Evolutionary conservation across 352 stramenopile species (phyloP), one percentile per base, ranked within the genome.

Genomic region (Paralagenidium karlingii): DNA sequence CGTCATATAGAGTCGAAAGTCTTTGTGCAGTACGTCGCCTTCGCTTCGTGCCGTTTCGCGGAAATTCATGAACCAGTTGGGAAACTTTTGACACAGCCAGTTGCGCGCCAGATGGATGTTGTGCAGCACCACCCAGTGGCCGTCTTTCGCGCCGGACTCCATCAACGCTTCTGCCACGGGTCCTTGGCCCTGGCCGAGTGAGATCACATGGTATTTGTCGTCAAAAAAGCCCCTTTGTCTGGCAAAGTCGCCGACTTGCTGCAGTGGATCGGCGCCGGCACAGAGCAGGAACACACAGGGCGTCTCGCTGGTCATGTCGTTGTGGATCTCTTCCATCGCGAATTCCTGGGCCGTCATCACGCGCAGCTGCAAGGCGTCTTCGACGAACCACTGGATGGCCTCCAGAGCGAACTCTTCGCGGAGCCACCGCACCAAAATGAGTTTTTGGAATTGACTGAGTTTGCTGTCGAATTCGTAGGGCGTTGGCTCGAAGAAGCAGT

Each of bases 241-340:
- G 3, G 71, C 73, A 45, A 82, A 81, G 0, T 57, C 58, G 10
- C 60, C 53, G 13, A 90, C 34, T 2, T 62, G 38, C 28, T 53
- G 55, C 10, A 63, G 63, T 0, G 77, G 75, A 18, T 88, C 77
- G 2, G 77, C 65, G 0, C 77, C 77, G 1, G 75, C 61, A 3
- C 75, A 88, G 9, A 90, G 49, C 29, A 90, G 65, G 42, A 90
- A 86, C 11, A 90, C 31, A 13, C 69, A 84, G 0, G 77, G 77
- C 3, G 73, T 86, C 12, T 51, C 42, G 15, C 67, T 71, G 31
- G 76, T 60, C 34, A 81, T 65, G 34, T 87, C 71, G 24, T 36
- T 44, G 38, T 59, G 82, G 8, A 80, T 39, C 3, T 71, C 64
- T 5, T n/a, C 38, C 49, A 90, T 80, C 39, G 15, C 50, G 18